These are phyloP conservation scores for Kalaharituber pfeilii DNA, from an alignment of 2,329 filamentous ascomycete species.

Conservation along the genomic window DNA sequence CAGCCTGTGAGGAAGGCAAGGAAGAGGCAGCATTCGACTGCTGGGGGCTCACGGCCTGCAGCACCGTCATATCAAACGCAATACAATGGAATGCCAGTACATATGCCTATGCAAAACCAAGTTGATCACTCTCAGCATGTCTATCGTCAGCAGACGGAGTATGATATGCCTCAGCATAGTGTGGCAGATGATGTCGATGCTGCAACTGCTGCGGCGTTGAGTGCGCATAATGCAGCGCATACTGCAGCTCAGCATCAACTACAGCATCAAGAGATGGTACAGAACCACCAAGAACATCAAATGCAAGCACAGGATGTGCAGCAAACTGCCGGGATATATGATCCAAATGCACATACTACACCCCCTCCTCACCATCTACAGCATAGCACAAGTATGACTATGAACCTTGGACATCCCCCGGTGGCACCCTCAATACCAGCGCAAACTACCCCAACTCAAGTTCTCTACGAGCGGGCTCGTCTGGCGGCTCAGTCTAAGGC, in stretches of 20 bases:
- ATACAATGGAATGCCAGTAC: background rate
- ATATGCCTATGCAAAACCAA: background rate
- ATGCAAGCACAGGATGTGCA: background rate
- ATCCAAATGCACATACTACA: background rate
- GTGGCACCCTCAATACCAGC: constrained; percentile 23
- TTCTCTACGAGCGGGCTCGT: constrained; percentile 40
- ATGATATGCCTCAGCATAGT: background rate
- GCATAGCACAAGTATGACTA: constrained; percentile 7
- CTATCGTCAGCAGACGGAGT: constrained; percentile 1
- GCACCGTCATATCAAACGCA: constrained; percentile 4
- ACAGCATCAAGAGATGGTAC: background rate
- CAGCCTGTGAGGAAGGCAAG: constrained; percentile 22
- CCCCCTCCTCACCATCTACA: constrained; percentile 3
- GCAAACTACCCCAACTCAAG: constrained; percentile 34
- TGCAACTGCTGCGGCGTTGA: constrained; percentile 6
- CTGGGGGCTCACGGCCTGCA: constrained; percentile 8
- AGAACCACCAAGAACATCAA: background rate
- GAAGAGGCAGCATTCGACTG: constrained; percentile 9
- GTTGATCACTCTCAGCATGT: constrained; percentile 7
- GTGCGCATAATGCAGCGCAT: constrained; percentile 8
- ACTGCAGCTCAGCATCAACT: constrained; percentile 11
- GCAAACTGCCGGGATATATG: background rate
- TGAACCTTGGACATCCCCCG: constrained; percentile 18
- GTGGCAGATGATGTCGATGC: constrained; percentile 21
- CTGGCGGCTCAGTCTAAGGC: constrained; percentile 39